Evolutionary conservation across 306 rosid genomes (phyloP).

Genomic region (Rubus parviflorus): DNA sequence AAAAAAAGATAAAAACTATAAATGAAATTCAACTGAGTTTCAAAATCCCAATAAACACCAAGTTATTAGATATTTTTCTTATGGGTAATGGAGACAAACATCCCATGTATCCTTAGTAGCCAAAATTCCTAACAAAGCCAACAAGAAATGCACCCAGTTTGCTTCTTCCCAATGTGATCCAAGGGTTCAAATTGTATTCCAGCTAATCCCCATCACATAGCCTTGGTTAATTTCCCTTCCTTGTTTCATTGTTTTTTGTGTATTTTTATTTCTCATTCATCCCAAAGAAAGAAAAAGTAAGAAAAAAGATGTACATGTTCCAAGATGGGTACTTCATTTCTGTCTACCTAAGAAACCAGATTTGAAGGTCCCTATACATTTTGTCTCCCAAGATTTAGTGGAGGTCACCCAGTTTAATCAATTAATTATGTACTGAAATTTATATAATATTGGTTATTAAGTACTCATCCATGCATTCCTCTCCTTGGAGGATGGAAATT

Average conservation of each 20-base stretch:
- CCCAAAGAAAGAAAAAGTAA: not conserved
- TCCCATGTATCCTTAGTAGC: conserved; percentile 30
- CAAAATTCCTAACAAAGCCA: conserved; percentile 26
- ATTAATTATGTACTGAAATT: not conserved
- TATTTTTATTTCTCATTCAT: not conserved
- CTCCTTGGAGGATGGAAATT: conserved; percentile 1
- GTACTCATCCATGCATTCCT: not conserved
- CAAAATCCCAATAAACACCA: conserved; percentile 41
- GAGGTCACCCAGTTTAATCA: not conserved
- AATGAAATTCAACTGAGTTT: conserved; percentile 18
- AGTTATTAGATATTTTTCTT: conserved; percentile 20
- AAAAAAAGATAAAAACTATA: conserved; percentile 18
- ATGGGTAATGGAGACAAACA: conserved; percentile 35
- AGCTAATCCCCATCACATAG: conserved; percentile 29
- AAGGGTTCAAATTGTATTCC: conserved; percentile 26
- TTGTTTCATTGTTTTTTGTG: not conserved
- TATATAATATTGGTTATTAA: not conserved
- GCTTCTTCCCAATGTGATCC: conserved; percentile 44
- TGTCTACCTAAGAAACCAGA: conserved; percentile 10
- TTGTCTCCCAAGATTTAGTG: conserved; percentile 21
- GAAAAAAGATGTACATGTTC: not conserved
- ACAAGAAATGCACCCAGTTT: conserved; percentile 14
- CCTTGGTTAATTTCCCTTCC: conserved; percentile 19
- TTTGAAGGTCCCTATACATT: conserved; percentile 13
- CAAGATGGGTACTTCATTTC: conserved; percentile 9